Evolutionary conservation across 208 protist genomes (phyloP).

Genomic region (Porcisia hertigi): DNA sequence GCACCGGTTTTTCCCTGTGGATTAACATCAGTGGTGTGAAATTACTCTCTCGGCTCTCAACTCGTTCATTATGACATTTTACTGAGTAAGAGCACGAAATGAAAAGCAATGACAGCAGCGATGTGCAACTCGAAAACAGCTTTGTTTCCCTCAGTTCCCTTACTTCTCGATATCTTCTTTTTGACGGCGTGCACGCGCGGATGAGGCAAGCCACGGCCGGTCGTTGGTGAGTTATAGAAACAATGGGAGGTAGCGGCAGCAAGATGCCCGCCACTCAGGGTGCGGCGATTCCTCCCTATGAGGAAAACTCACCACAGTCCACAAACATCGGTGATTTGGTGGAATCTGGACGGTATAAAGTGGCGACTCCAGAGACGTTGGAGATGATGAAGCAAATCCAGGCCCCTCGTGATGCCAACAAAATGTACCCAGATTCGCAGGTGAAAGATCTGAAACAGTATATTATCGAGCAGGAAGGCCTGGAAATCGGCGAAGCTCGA

Average conservation of each 20-base stretch:
- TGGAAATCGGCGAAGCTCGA: constrained; percentile 67
- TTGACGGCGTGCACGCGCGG: too few species aligned
- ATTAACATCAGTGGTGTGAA: too few species aligned
- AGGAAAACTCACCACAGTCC: constrained; percentile 62
- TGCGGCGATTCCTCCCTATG: constrained; percentile 34
- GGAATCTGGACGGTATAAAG: constrained; percentile 70
- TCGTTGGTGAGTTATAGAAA: background rate
- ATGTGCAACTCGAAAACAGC: too few species aligned
- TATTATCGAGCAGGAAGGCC: constrained; percentile 83
- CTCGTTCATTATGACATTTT: too few species aligned
- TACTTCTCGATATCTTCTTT: too few species aligned
- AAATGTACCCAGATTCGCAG: constrained; percentile 75
- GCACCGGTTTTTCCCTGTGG: too few species aligned
- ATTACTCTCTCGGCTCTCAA: too few species aligned
- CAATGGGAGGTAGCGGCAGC: constrained; percentile 28
- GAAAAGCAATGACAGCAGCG: too few species aligned
- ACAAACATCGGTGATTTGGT: constrained; percentile 79
- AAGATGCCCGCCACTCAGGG: background rate
- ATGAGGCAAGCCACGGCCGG: too few species aligned
- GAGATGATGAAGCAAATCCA: constrained; percentile 85
- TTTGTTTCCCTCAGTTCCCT: too few species aligned
- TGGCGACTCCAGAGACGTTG: constrained; percentile 63
- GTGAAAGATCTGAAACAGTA: constrained; percentile 80
- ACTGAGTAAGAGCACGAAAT: too few species aligned
- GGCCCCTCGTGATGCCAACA: constrained; percentile 45